These are phyloP conservation scores for Skeletonema marinoi DNA, from an alignment of 108 stramenopile species.

Conservation along the genomic window DNA sequence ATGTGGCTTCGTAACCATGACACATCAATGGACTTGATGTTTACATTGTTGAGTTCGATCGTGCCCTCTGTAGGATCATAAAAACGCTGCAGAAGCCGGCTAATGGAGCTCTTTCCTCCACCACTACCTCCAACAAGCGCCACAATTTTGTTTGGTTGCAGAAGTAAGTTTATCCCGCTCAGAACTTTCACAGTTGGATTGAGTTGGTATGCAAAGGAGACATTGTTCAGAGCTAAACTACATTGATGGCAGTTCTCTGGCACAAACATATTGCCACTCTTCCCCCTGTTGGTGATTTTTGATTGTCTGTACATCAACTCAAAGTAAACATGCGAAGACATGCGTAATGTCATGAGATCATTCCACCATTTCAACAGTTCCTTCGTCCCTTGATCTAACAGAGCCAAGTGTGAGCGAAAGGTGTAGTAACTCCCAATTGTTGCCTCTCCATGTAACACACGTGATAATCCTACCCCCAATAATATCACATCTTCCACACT, in stretches of 20 bases:
- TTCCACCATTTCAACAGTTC: constrained; percentile 19
- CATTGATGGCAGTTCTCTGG: not conserved
- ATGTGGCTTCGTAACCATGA: constrained; percentile 67
- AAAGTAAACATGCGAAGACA: constrained; percentile 25
- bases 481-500: too few species aligned
- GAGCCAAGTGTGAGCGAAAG: constrained; percentile 18
- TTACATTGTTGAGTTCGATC: constrained; percentile 72
- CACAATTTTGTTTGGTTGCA: constrained; percentile 48
- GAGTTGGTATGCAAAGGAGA: constrained; percentile 86
- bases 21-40: constrained; percentile 69
- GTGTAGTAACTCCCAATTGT: constrained; percentile 23
- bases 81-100: constrained; percentile 80
- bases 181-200: constrained; percentile 68
- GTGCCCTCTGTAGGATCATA: constrained; percentile 72
- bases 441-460: constrained; percentile 13
- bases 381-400: constrained; percentile 17
- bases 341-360: constrained; percentile 23
- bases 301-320: constrained; percentile 31
- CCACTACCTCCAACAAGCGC: constrained; percentile 84
- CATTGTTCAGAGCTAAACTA: constrained; percentile 46
- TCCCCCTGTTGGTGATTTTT: constrained; percentile 1
- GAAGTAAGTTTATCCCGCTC: constrained; percentile 38
- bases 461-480: constrained; percentile 12
- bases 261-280: not conserved
- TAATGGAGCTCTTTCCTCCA: constrained; percentile 77